Evolutionary conservation across 2,329 filamentous ascomycete species (phyloP), one percentile per base, ranked within the genome.

Genomic region (Epichloe sp.): DNA sequence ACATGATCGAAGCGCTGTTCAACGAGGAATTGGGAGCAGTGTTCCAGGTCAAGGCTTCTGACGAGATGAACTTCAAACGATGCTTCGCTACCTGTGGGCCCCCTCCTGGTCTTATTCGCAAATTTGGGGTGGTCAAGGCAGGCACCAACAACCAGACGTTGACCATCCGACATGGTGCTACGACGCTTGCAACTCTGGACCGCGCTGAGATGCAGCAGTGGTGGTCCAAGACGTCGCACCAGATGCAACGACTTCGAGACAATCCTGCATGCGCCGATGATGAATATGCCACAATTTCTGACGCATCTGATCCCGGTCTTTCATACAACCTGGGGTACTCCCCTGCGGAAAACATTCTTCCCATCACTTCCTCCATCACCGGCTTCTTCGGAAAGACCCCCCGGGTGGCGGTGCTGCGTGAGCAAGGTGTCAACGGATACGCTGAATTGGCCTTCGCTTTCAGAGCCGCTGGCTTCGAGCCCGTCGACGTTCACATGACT

Each of bases 391-490:
- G 74, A 55, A 77, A 72, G 59, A 60, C 65, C 68, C 86, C 81
- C 86, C 81, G 83, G 35, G 90, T 98, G 23, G 93, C 93, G 43
- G 95, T 98, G 59, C 80, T 98, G 21, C 80, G 93, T 63, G 93
- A 97, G 68, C 89, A 96, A 67, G 93, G 93, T 65, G 88, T 95
- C 58, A 97, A 98, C 70, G 88, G 90, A 42, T 82, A 96, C 61
- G 83, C 88, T n/a, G 93, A 98, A 68, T 95, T 98, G 88, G 93
- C 93, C 1, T 97, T 95, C 63, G 89, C 90, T 47, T 97, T 97
- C 76, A 83, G 85, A 57, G 82, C 83, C 37, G 91, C 93, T 43
- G 91, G 91, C 38, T 97, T 97, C 71, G 84, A 89, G 47, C 82
- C 90, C 14, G 80, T 97, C 45, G 91, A 98, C 63, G 85, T 97